These are phyloP conservation scores for Xerocomus subilludens DNA, from an alignment of 1,284 basidiomycete species.

Conservation along the genomic window DNA sequence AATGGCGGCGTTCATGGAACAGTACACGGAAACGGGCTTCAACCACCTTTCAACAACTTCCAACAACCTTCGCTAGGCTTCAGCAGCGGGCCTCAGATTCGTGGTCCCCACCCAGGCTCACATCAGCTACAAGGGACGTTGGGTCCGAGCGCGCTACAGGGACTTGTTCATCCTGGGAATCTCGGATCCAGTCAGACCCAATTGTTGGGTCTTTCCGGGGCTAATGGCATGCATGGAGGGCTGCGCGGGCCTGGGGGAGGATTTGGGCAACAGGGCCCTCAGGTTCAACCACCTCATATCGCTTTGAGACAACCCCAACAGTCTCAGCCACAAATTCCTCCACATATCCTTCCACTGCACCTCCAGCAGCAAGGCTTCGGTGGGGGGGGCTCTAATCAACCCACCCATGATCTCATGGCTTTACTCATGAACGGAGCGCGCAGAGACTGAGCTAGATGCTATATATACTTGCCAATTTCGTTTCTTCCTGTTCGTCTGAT, in stretches of 20 bases:
- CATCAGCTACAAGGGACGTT: slow-evolving; percentile 63
- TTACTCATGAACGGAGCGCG: slow-evolving; percentile 76
- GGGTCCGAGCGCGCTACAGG: slow-evolving; percentile 58
- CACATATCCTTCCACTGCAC: slow-evolving; percentile 71
- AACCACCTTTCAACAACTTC: slow-evolving; percentile 66
- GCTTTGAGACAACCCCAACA: slow-evolving; percentile 55
- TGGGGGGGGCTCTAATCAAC: slow-evolving; percentile 62
- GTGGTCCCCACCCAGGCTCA: slow-evolving; percentile 61
- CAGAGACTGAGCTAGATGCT: slow-evolving; percentile 63
- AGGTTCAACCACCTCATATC: slow-evolving; percentile 56
- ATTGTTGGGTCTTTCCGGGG: slow-evolving; percentile 61
- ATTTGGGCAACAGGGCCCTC: slow-evolving; percentile 66
- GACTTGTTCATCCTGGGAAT: slow-evolving; percentile 63
- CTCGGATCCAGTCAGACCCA: slow-evolving; percentile 62
- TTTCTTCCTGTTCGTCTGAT: slow-evolving; percentile 23
- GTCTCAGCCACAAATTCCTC: slow-evolving; percentile 60
- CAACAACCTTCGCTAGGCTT: slow-evolving; percentile 59
- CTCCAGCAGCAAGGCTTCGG: slow-evolving; percentile 68
- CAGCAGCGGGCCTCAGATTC: slow-evolving; percentile 62
- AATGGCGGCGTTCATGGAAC: slow-evolving; percentile 60
- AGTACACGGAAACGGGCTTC: slow-evolving; percentile 62
- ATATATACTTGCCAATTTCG: slow-evolving; percentile 36
- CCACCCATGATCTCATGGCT: slow-evolving; percentile 79
- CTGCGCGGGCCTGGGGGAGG: slow-evolving; percentile 59
- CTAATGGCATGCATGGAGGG: slow-evolving; percentile 54